These are phyloP conservation scores for Beauveria australis DNA, from an alignment of 2,329 filamentous ascomycete genomes.

Conservation along the genomic window DNA sequence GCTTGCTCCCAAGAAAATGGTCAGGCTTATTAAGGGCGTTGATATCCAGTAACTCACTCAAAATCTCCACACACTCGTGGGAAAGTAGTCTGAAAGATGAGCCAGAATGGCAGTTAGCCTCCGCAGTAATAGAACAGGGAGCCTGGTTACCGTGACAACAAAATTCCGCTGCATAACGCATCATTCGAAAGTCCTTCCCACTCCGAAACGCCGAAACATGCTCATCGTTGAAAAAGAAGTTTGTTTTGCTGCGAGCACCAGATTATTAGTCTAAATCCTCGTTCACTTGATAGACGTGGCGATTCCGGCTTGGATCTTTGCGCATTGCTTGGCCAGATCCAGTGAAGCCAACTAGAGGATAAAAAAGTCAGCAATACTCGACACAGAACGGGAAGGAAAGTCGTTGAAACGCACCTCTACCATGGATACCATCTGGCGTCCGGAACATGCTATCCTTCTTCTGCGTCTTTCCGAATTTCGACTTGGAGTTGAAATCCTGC, in stretches of 20 bases:
- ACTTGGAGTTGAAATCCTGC: constrained; percentile 84
- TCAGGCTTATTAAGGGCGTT: neutral
- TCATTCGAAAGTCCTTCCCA: neutral
- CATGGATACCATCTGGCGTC: constrained; percentile 77
- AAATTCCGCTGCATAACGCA: neutral
- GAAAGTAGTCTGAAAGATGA: constrained; percentile 3
- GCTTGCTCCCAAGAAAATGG: neutral
- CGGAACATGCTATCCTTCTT: constrained; percentile 98
- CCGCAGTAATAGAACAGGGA: constrained; percentile 25
- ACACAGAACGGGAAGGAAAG: neutral
- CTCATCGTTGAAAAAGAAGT: neutral
- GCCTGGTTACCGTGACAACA: constrained; percentile 24
- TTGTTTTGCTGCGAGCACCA: constrained; percentile 20
- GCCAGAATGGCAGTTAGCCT: constrained; percentile 32
- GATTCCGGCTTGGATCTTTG: constrained; percentile 74
- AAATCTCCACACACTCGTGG: neutral
- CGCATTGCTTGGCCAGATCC: constrained; percentile 94
- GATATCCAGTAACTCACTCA: neutral
- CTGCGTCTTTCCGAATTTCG: constrained; percentile 54
- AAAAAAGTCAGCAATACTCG: constrained; percentile 12
- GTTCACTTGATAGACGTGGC: constrained; percentile 75
- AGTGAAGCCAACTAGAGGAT: constrained; percentile 74
- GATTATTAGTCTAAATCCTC: constrained; percentile 60
- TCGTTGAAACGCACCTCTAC: constrained; percentile 57
- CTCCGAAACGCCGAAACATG: constrained; percentile 15